Evolutionary conservation across 2,329 filamentous ascomycete species (phyloP).

Genomic region (Didymella segeticola): DNA sequence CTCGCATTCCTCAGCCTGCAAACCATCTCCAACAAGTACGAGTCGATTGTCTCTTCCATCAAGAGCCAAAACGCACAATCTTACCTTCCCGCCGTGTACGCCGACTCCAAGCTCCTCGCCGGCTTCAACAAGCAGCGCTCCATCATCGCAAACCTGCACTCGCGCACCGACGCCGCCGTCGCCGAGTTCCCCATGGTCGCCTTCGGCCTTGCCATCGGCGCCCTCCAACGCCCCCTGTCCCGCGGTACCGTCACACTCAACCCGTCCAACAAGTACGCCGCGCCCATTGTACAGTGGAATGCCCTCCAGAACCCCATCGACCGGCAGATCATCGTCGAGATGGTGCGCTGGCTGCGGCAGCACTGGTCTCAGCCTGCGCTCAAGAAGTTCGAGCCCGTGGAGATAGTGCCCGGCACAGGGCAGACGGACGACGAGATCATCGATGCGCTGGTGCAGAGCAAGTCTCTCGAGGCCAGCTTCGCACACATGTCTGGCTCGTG

Average conservation of each 20-base stretch:
- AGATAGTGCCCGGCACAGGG: conserved; percentile 36
- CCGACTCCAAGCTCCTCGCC: conserved; percentile 23
- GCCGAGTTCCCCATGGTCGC: conserved; percentile 42
- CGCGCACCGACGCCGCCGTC: conserved; percentile 34
- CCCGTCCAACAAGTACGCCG: conserved; percentile 39
- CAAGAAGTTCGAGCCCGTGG: conserved; percentile 38
- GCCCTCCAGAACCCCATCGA: conserved; percentile 48
- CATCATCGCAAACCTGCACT: conserved; percentile 32
- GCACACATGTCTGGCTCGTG: conserved; percentile 37
- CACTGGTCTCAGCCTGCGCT: conserved; percentile 45
- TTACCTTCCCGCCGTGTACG: conserved; percentile 29
- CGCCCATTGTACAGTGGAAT: conserved; percentile 44
- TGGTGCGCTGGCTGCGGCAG: conserved; percentile 45
- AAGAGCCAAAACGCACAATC: conserved; percentile 23
- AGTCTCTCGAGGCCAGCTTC: conserved; percentile 28
- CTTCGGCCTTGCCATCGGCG: conserved; percentile 30
- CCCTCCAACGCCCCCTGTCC: conserved; percentile 32
- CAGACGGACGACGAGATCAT: conserved; percentile 38
- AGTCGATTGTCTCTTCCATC: conserved; percentile 26
- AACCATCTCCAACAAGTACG: conserved; percentile 25
- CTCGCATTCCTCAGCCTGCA: conserved; percentile 30
- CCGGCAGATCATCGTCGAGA: conserved; percentile 41
- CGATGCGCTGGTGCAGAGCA: conserved; percentile 19
- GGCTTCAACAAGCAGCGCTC: conserved; percentile 35
- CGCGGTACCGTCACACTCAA: conserved; percentile 50